A percentile compares a stretch with the other conserved stretches of the same genome.
These are phyloP conservation scores for Colletotrichum sojae DNA, from an alignment of 2,329 filamentous ascomycete genomes.

Conservation along the genomic window DNA sequence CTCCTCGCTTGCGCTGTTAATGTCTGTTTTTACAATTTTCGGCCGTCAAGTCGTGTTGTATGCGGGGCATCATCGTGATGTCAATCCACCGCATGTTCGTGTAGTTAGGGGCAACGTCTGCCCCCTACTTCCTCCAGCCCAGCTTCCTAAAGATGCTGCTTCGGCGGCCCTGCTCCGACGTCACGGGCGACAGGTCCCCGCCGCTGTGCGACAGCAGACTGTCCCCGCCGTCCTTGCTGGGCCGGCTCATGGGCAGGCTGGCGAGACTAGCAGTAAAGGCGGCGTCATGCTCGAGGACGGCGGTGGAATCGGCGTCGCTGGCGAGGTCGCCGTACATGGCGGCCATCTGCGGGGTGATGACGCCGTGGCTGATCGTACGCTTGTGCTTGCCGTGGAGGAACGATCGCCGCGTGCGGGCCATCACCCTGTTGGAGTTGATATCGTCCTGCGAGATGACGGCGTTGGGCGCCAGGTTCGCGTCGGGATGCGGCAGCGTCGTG, in stretches of 20 bases:
- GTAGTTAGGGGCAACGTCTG: not conserved
- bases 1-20: slow-evolving; percentile 40
- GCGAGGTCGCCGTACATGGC: slow-evolving; percentile 51
- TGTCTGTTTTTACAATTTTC: slow-evolving; percentile 34
- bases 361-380: slow-evolving; percentile 62
- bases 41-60: slow-evolving; percentile 38
- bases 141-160: slow-evolving; percentile 32
- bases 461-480: slow-evolving; percentile 70
- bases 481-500: slow-evolving; percentile 74
- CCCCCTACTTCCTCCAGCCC: slow-evolving; percentile 35
- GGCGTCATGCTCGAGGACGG: slow-evolving; percentile 28
- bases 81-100: not conserved
- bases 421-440: slow-evolving; percentile 58
- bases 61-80: slow-evolving; percentile 6
- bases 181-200: slow-evolving; percentile 42
- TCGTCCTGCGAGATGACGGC: slow-evolving; percentile 71
- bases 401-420: slow-evolving; percentile 60
- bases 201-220: slow-evolving; percentile 51
- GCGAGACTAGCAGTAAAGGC: slow-evolving; percentile 24
- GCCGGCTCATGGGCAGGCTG: slow-evolving; percentile 36
- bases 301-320: slow-evolving; percentile 40
- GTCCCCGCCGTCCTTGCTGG: slow-evolving; percentile 55
- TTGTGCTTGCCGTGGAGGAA: slow-evolving; percentile 62
- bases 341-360: slow-evolving; percentile 55
- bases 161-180: slow-evolving; percentile 28